phyloP scores from a whole-genome alignment of 352 stramenopile species.

The Pythium diclinum region DNA sequence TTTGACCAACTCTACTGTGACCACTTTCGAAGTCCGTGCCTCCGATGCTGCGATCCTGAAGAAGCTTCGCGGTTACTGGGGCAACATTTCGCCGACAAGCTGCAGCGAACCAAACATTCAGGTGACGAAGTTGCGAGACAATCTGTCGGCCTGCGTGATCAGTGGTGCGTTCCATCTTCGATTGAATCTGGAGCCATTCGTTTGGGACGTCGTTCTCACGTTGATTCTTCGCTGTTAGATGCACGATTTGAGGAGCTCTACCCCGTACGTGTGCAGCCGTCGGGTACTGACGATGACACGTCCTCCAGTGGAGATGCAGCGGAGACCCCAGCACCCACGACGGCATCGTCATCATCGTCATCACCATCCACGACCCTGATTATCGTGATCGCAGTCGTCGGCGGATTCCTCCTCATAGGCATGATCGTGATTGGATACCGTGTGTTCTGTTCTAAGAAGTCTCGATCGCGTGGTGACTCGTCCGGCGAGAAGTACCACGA shows the following conservation, averaged over 20 bases:
- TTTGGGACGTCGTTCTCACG: too few relatives aligned
- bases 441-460: not conserved
- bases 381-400: not conserved
- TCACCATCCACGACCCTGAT: not conserved
- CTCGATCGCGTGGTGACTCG: not conserved
- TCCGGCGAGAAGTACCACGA: slow-evolving; percentile 6
- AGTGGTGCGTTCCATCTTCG: not conserved
- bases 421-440: not conserved
- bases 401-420: not conserved
- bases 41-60: not conserved
- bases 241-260: not conserved
- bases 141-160: not conserved
- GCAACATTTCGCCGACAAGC: not conserved
- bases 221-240: not conserved
- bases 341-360: not conserved
- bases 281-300: not conserved
- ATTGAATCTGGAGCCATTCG: not conserved
- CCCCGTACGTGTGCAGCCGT: not conserved
- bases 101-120: not conserved
- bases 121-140: not conserved
- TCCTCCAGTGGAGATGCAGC: not conserved
- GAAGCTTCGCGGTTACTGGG: not conserved
- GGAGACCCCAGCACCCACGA: not conserved
- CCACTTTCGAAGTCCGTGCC: not conserved
- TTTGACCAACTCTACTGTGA: not conserved